Conservation (phyloP, 176 grass and related monocot species). For the Oryza coarctata region DNA sequence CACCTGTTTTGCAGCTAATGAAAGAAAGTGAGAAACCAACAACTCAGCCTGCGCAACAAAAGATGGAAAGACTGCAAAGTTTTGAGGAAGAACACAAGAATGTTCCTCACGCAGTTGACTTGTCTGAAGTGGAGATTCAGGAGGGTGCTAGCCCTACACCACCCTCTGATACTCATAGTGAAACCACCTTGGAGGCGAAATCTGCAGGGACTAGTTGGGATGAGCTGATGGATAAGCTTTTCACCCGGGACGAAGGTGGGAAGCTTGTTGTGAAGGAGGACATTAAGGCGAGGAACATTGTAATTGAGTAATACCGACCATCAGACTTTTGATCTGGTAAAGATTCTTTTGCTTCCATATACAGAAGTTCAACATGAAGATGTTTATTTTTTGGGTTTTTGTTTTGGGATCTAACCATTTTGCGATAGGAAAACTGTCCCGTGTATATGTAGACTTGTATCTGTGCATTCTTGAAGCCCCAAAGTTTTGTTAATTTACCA, state of each 20-base stretch:
- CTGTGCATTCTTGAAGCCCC: conserved; percentile 22
- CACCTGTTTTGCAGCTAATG: conserved; percentile 56
- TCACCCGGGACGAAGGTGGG: conserved; percentile 64
- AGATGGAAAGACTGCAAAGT: conserved; percentile 71
- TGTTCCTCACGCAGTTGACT: conserved; percentile 57
- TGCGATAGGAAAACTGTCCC: not conserved
- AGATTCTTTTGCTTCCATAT: conserved; percentile 32
- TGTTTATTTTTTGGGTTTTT: not conserved
- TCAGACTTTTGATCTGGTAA: not conserved
- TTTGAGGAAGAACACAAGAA: conserved; percentile 78
- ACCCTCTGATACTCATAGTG: conserved; percentile 11
- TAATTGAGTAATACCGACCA: conserved; percentile 15
- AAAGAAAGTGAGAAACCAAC: conserved; percentile 39
- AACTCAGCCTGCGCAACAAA: conserved; percentile 50
- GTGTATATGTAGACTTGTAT: not conserved
- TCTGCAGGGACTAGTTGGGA: conserved; percentile 77
- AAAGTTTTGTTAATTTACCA: conserved; percentile 16
- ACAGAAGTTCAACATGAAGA: conserved; percentile 10
- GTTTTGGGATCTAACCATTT: not conserved
- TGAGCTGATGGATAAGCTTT: conserved; percentile 70
- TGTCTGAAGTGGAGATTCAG: conserved; percentile 43
- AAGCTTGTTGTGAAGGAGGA: conserved; percentile 77
- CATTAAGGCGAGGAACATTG: conserved; percentile 58
- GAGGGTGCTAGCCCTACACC: conserved; percentile 7
- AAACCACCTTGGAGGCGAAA: conserved; percentile 17